Base-by-base conservation (phyloP, 2,329 filamentous ascomycete species). In the Fusarium paranaense region DNA sequence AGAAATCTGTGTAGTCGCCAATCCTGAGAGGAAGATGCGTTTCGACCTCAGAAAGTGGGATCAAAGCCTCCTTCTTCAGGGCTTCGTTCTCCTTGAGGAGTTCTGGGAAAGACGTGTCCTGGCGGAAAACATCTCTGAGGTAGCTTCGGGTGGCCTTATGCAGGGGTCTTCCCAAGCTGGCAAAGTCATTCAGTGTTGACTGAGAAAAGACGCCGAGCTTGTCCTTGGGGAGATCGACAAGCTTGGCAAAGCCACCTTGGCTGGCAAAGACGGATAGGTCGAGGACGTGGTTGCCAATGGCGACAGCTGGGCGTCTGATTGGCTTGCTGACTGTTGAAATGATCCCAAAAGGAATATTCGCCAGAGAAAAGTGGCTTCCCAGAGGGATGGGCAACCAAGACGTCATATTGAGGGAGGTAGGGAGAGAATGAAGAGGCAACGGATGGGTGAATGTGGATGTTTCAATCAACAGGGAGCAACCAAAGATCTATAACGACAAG, bases 1-100 rank as follows among this genome's bases (percentile, higher is more conserved):
- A 96, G 85, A 96, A 97, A 80, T 97, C 94, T 5, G 94, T 94
- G 80, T 96, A 96, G 80, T 96, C 94, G 52, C 93, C 93, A 76
- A 96, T 94, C 58, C 88, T 86, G 86, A 97, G 90, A 2, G 94
- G 94, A 4, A 96, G 78, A 77, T 95, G 93, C 76, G 88, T 92
- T 69, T 86, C 87, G 22, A 92, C 88, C 14, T 88, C 86, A 30
- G 77, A 54, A 1, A 81, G 61, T 5, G 79, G 75, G 33, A 84
- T 16, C 25, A 83, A 64, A 0, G 80, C 83, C 18, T 76, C 52
- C 20, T 78, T 66, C 40, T 73, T 76, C 22, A 85, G 75, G 2
- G 57, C 13, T 4, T 78, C 76, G 25, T 86, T 83, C 56, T 84
- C 76, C 37, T 78, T 80, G 11, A 86, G 80, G 2, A 85, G 45